Percentiles rank a stretch among this genome's conserved stretches.
phyloP scores from a whole-genome alignment of 106 monocot genomes.

The Dioscorea dumetorum region DNA sequence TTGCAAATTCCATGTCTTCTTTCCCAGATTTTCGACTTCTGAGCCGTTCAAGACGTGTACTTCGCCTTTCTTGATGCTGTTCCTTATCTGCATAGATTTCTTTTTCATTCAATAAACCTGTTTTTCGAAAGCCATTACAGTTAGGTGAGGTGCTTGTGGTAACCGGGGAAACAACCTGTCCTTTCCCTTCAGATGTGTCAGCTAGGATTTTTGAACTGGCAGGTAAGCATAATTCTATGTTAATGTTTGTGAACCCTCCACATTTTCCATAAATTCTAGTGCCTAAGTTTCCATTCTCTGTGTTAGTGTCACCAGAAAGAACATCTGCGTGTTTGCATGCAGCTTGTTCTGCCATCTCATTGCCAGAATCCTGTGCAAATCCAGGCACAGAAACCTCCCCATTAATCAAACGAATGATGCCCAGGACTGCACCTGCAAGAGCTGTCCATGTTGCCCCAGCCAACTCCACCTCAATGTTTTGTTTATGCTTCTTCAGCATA shows the following conservation, averaged over 20 bases:
- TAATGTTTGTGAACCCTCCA: slow-evolving; percentile 16
- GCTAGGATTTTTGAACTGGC: slow-evolving; percentile 16
- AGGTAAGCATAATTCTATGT: slow-evolving; percentile 36
- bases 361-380: slow-evolving; percentile 7
- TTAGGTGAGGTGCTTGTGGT: slow-evolving; percentile 10
- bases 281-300: neutral
- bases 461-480: slow-evolving; percentile 46
- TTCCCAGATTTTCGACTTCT: slow-evolving; percentile 94
- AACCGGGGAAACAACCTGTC: slow-evolving; percentile 6
- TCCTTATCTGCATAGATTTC: slow-evolving; percentile 62
- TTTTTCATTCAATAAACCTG: slow-evolving; percentile 37
- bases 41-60: slow-evolving; percentile 86
- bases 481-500: slow-evolving; percentile 35
- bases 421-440: slow-evolving; percentile 50
- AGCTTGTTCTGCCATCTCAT: slow-evolving; percentile 7
- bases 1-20: slow-evolving; percentile 62
- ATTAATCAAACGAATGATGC: slow-evolving; percentile 23
- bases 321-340: slow-evolving; percentile 5
- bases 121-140: slow-evolving; percentile 32
- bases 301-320: neutral
- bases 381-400: slow-evolving; percentile 7
- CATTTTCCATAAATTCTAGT: slow-evolving; percentile 5
- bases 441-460: slow-evolving; percentile 55
- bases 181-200: slow-evolving; percentile 23
- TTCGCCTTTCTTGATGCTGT: slow-evolving; percentile 88